Evolutionary conservation across 352 stramenopile genomes (phyloP).

Genomic region (Phytophthora fragariae): DNA sequence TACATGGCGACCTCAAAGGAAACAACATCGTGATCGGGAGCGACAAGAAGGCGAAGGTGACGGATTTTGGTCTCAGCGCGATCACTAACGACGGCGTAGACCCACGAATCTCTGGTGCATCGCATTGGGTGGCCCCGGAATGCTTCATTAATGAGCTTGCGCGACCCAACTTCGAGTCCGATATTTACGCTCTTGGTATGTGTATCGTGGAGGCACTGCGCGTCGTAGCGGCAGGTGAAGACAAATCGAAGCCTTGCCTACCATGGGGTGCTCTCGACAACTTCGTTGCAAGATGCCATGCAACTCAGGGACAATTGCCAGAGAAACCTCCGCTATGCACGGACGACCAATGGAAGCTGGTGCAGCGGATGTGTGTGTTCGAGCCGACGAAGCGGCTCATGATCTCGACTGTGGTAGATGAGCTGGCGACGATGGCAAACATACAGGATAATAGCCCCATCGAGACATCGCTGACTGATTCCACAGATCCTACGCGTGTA

Average conservation of each 20-base stretch:
- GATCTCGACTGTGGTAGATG: not conserved
- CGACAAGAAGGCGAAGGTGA: constrained; percentile 26
- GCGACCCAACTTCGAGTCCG: not conserved
- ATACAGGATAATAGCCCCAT: not conserved
- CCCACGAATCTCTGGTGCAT: not conserved
- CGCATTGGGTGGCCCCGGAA: constrained; percentile 2
- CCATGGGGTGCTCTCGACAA: not conserved
- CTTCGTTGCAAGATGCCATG: not conserved
- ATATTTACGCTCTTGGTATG: constrained; percentile 11
- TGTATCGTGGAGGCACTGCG: constrained; percentile 10
- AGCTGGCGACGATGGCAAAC: not conserved
- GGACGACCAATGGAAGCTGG: not conserved
- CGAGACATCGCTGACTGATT: not conserved
- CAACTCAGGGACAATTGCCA: not conserved
- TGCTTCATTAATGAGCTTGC: not conserved
- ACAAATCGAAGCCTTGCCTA: not conserved
- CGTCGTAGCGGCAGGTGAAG: not conserved
- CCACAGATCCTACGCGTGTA: not conserved
- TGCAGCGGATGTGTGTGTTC: constrained; percentile 6
- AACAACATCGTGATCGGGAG: constrained; percentile 27
- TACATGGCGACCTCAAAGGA: constrained; percentile 7
- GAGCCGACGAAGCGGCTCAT: not conserved
- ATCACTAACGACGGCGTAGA: not conserved
- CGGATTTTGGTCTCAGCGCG: constrained; percentile 23
- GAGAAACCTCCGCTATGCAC: not conserved